These are phyloP conservation scores for Lipomyces yarrowii DNA, from an alignment of 1,139 yeast species.

Conservation along the genomic window DNA sequence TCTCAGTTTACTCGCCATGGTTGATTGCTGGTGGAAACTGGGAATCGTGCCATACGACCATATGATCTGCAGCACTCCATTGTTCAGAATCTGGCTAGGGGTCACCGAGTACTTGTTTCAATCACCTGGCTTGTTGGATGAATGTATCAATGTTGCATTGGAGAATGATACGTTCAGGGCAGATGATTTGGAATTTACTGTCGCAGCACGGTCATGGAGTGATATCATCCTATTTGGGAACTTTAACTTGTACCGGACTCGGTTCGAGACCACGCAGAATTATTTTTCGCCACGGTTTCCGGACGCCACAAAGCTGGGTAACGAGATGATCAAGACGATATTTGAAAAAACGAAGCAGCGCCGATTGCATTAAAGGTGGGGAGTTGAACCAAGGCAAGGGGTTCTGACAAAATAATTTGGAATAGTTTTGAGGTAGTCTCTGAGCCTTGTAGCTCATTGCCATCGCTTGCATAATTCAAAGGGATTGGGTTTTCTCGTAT, in stretches of 20 bases:
- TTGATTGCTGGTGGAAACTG: conserved; percentile 87
- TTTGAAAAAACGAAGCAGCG: conserved; percentile 31
- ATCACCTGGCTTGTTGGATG: conserved; percentile 77
- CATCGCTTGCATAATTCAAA: neutral
- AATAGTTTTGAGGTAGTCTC: neutral
- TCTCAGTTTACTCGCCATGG: conserved; percentile 82
- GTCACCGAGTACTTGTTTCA: conserved; percentile 91
- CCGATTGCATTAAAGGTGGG: neutral
- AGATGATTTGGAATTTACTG: conserved; percentile 71
- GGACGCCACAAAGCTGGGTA: conserved; percentile 89
- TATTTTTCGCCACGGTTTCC: conserved; percentile 85
- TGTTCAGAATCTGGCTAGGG: conserved; percentile 88
- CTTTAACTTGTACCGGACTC: conserved; percentile 67
- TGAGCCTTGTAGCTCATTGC: neutral
- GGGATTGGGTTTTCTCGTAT: neutral
- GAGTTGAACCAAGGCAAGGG: too few species aligned
- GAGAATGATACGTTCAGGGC: conserved; percentile 69
- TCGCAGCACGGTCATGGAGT: conserved; percentile 67
- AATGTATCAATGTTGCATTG: conserved; percentile 72
- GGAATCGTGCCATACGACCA: conserved; percentile 93
- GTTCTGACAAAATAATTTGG: neutral
- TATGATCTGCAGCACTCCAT: conserved; percentile 93
- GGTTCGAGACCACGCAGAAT: conserved; percentile 75
- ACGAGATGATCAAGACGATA: conserved; percentile 92
- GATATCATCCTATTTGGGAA: conserved; percentile 76